Evolutionary conservation across 2,329 filamentous ascomycete genomes (phyloP).

Genomic region (Cercospora sp.): DNA sequence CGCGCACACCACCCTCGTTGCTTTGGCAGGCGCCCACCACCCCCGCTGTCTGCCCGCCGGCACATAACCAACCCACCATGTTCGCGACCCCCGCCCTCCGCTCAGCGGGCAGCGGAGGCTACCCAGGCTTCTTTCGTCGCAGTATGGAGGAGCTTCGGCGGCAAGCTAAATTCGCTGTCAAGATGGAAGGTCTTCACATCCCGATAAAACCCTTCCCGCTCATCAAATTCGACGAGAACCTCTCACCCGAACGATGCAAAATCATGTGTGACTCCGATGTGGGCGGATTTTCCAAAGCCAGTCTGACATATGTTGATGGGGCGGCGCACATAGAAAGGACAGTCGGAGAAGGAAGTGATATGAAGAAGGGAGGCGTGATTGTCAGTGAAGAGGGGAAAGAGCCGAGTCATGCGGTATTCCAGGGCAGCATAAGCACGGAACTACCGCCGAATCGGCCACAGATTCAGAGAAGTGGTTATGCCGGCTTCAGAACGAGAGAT

Average conservation of each 20-base stretch:
- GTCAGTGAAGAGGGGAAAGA: constrained; percentile 41
- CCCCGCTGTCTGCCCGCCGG: not conserved
- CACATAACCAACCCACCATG: constrained; percentile 15
- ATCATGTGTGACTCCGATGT: constrained; percentile 82
- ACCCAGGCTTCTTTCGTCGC: constrained; percentile 57
- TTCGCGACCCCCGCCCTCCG: constrained; percentile 27
- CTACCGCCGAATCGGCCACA: constrained; percentile 74
- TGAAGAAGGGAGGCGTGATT: constrained; percentile 21
- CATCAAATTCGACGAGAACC: constrained; percentile 59
- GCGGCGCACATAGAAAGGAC: constrained; percentile 25
- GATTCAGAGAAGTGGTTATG: constrained; percentile 79
- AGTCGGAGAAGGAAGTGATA: constrained; percentile 16
- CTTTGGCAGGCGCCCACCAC: not conserved
- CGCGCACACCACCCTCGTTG: not conserved
- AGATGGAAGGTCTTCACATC: constrained; percentile 66
- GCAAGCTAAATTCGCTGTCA: constrained; percentile 60
- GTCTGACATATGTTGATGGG: constrained; percentile 61
- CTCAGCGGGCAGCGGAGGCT: constrained; percentile 18
- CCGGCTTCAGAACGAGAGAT: constrained; percentile 84
- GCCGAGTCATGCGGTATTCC: constrained; percentile 74
- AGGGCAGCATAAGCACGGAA: constrained; percentile 82
- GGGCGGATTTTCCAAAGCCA: constrained; percentile 77
- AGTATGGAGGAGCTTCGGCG: constrained; percentile 61
- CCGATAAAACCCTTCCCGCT: constrained; percentile 65
- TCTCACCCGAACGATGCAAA: constrained; percentile 57